phyloP scores from a whole-genome alignment of 83 land plant species.

The Picea abies region DNA sequence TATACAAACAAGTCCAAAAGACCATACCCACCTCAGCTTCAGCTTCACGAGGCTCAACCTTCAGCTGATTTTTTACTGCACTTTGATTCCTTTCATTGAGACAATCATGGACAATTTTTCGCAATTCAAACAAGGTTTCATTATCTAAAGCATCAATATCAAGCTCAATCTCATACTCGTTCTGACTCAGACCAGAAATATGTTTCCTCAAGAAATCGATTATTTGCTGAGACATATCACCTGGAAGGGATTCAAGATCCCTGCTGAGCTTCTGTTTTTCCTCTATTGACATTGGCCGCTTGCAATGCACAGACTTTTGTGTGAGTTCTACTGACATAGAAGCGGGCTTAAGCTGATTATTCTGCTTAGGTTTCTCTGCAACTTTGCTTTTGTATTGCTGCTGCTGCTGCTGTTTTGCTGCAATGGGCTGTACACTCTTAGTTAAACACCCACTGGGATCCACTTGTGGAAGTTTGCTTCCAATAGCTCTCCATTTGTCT shows the following conservation, averaged over 20 bases:
- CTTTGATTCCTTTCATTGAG: slow-evolving; percentile 20
- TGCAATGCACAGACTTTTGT: slow-evolving; percentile 15
- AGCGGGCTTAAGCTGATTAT: not conserved
- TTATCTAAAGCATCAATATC: slow-evolving; percentile 58
- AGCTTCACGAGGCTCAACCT: slow-evolving; percentile 4
- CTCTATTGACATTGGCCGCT: slow-evolving; percentile 63
- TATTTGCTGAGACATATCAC: slow-evolving; percentile 72
- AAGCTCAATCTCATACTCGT: slow-evolving; percentile 77
- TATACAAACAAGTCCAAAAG: not conserved
- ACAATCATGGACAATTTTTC: slow-evolving; percentile 32
- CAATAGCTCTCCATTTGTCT: slow-evolving; percentile 62
- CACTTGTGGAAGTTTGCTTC: slow-evolving; percentile 47
- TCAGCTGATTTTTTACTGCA: not conserved
- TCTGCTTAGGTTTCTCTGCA: slow-evolving; percentile 3
- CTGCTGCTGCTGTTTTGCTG: slow-evolving; percentile 16
- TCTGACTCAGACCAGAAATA: slow-evolving; percentile 39
- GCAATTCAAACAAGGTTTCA: slow-evolving; percentile 54
- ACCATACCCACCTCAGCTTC: slow-evolving; percentile 10
- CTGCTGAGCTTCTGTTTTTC: slow-evolving; percentile 70
- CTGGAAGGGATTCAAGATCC: slow-evolving; percentile 57
- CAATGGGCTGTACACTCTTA: not conserved
- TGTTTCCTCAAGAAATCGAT: slow-evolving; percentile 64
- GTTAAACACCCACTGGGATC: not conserved
- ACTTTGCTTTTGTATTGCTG: slow-evolving; percentile 22
- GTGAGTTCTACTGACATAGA: not conserved